Evolutionary conservation across 139 green algal species (phyloP).

Genomic region (Chlorella sp.): DNA sequence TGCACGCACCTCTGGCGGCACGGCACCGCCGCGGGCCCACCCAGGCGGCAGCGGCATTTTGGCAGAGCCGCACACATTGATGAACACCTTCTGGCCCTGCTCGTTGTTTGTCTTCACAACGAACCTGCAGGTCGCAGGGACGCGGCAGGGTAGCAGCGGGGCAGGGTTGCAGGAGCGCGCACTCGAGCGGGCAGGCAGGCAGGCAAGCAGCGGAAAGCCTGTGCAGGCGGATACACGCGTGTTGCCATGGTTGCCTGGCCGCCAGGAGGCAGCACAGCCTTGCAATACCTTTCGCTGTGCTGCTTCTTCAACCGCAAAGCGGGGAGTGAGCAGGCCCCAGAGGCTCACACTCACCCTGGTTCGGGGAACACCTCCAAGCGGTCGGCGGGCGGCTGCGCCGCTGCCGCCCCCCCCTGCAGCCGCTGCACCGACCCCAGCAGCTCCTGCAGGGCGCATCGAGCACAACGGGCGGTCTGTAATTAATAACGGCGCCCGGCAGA

Average conservation of each 20-base stretch:
- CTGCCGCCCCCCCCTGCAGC: background rate
- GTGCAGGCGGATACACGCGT: background rate
- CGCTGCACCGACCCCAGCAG: constrained; percentile 7
- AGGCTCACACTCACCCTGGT: background rate
- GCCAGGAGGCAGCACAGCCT: background rate
- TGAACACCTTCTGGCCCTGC: constrained; percentile 72
- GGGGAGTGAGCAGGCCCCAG: background rate
- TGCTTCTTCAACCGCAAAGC: background rate
- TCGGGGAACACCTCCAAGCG: constrained; percentile 25
- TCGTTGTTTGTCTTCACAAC: constrained; percentile 76
- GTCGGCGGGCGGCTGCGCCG: background rate
- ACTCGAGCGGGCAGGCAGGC: background rate
- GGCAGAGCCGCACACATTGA: constrained; percentile 73
- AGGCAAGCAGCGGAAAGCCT: background rate
- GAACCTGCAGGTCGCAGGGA: constrained; percentile 57
- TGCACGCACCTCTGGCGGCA: constrained; percentile 8
- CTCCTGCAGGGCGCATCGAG: background rate
- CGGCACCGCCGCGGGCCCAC: constrained; percentile 52
- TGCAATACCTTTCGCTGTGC: background rate
- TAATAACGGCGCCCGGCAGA: too few relatives aligned
- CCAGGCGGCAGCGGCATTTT: constrained; percentile 61
- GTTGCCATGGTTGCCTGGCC: background rate
- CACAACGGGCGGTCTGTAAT: too few relatives aligned
- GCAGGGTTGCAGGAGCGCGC: too few relatives aligned
- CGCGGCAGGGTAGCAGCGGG: background rate